Percentiles rank a stretch among this genome's conserved stretches.
Evolutionary conservation across 208 protist genomes (phyloP).

Genomic region (Trypanosoma boissoni): DNA sequence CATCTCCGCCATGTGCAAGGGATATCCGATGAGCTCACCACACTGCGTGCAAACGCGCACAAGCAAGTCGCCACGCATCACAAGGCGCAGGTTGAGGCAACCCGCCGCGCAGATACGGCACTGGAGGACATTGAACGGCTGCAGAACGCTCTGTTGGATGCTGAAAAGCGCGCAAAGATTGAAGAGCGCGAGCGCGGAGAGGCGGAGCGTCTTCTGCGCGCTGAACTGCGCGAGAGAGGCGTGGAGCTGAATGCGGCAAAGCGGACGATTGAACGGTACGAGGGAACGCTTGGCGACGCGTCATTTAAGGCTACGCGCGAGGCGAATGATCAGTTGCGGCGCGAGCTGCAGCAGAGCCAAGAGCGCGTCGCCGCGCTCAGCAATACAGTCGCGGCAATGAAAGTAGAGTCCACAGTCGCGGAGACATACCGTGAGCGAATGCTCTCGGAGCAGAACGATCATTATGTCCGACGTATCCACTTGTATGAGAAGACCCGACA

Average conservation of each 20-base stretch:
- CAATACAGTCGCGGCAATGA: slow-evolving; percentile 61
- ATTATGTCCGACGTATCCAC: slow-evolving; percentile 50
- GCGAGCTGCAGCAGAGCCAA: slow-evolving; percentile 50
- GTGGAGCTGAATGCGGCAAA: slow-evolving; percentile 71
- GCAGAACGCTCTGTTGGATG: slow-evolving; percentile 38
- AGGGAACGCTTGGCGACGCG: slow-evolving; percentile 67
- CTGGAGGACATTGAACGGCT: slow-evolving; percentile 50
- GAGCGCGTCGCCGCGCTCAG: slow-evolving; percentile 49
- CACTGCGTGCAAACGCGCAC: slow-evolving; percentile 32
- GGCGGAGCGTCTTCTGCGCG: slow-evolving; percentile 43
- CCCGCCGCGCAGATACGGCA: slow-evolving; percentile 44
- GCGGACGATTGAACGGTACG: slow-evolving; percentile 84
- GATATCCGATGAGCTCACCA: slow-evolving; percentile 39
- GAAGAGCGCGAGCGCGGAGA: slow-evolving; percentile 27
- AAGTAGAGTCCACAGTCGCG: slow-evolving; percentile 74
- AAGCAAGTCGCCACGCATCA: slow-evolving; percentile 31
- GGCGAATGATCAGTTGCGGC: slow-evolving; percentile 66
- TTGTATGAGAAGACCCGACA: slow-evolving; percentile 52
- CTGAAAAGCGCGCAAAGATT: slow-evolving; percentile 24
- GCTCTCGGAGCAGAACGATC: slow-evolving; percentile 75
- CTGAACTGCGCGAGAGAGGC: slow-evolving; percentile 50
- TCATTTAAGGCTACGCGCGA: slow-evolving; percentile 72
- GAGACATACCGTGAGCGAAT: slow-evolving; percentile 64
- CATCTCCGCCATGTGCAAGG: slow-evolving; percentile 38
- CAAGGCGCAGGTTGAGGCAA: slow-evolving; percentile 26